Percentiles rank a stretch among this genome's conserved stretches.
Evolutionary conservation across 176 grass and related monocot species (phyloP).

Genomic region (Oryza meyeriana): DNA sequence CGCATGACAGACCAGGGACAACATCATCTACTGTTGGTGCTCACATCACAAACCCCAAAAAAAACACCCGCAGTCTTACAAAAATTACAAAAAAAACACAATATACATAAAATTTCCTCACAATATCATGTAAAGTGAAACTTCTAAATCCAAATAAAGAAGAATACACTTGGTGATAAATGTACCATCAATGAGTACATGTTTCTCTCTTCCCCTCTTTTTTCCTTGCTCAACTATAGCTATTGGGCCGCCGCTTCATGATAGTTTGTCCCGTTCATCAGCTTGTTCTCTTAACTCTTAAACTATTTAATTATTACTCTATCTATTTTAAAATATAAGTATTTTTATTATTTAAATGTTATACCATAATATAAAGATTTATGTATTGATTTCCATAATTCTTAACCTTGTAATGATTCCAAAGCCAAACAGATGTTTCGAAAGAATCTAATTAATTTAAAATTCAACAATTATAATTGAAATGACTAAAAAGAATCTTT

Average conservation of each 20-base stretch:
- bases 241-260: not conserved
- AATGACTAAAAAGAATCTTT: too few relatives aligned
- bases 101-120: not conserved
- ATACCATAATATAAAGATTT: too few relatives aligned
- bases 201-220: not conserved
- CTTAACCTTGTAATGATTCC: too few relatives aligned
- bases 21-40: not conserved
- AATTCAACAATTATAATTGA: too few relatives aligned
- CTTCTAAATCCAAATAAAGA: not conserved
- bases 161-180: not conserved
- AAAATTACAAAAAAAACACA: not conserved
- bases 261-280: not conserved
- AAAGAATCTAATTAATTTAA: too few relatives aligned
- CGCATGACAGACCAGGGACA: too few relatives aligned
- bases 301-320: not conserved
- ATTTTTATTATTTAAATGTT: too few relatives aligned
- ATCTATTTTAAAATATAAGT: too few relatives aligned
- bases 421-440: too few relatives aligned
- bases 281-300: not conserved
- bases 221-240: not conserved
- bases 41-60: not conserved
- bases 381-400: too few relatives aligned
- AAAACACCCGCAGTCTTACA: not conserved
- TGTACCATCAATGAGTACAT: not conserved
- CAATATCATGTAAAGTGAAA: too few relatives aligned